phyloP scores from a whole-genome alignment of 2,329 filamentous ascomycete genomes.

The Epichloe bromicola region DNA sequence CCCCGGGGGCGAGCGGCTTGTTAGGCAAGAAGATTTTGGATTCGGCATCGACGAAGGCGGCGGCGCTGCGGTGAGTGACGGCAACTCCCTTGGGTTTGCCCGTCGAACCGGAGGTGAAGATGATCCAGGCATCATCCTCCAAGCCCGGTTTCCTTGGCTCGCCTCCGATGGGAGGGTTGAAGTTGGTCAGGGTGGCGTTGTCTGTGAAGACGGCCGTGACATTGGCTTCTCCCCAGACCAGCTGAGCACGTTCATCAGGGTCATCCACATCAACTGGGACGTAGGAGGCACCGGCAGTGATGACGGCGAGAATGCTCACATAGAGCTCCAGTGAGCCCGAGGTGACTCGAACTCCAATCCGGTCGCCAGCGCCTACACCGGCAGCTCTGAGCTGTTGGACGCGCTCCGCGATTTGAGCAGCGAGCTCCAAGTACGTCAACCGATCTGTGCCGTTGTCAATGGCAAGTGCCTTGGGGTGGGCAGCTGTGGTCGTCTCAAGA shows the following conservation, averaged over 20 bases:
- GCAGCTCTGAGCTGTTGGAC: conserved; percentile 4
- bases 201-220: conserved; percentile 10
- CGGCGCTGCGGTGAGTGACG: conserved; percentile 12
- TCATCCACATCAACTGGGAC: conserved; percentile 13
- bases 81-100: conserved; percentile 14
- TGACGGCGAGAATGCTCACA: conserved; percentile 9
- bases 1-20: conserved; percentile 10
- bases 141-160: conserved; percentile 1
- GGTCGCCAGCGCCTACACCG: conserved; percentile 9
- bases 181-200: conserved; percentile 6
- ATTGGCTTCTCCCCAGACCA: conserved; percentile 10
- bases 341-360: conserved; percentile 10
- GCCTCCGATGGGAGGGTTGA: not conserved
- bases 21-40: conserved; percentile 9
- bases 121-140: conserved; percentile 13
- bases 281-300: conserved; percentile 10
- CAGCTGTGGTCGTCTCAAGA: conserved; percentile 4
- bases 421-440: conserved; percentile 7
- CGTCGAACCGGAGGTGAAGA: conserved; percentile 13
- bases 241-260: conserved; percentile 10
- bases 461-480: conserved; percentile 6
- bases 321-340: conserved; percentile 11
- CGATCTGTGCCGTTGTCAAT: conserved; percentile 9
- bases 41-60: conserved; percentile 14
- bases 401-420: conserved; percentile 1